Percentiles rank a stretch among this genome's conserved stretches.
Conservation (phyloP, 208 protist species). For the Leishmania arabica region DNA sequence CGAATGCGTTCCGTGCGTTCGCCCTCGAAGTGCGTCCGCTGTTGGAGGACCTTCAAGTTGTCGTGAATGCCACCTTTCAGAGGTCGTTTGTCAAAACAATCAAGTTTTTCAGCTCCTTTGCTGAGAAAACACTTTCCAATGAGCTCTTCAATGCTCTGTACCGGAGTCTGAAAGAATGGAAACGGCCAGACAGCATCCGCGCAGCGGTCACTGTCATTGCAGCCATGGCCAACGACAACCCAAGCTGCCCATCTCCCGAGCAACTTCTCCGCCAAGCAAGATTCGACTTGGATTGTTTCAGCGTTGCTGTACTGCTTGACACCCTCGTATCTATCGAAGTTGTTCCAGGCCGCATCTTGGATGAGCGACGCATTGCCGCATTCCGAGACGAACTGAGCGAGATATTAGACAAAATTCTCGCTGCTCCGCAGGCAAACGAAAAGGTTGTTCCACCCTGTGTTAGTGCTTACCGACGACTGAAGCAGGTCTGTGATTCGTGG, state of each 20-base stretch:
- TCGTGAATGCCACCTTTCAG: constrained; percentile 41
- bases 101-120: constrained; percentile 11
- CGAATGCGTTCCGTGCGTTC: constrained; percentile 51
- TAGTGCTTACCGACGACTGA: constrained; percentile 21
- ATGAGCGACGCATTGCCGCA: neutral
- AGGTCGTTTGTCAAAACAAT: constrained; percentile 30
- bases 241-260: constrained; percentile 3
- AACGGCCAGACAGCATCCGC: constrained; percentile 19
- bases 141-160: constrained; percentile 28
- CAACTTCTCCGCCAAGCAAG: constrained; percentile 15
- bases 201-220: constrained; percentile 12
- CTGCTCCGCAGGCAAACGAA: neutral
- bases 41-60: constrained; percentile 25
- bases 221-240: neutral
- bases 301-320: constrained; percentile 22
- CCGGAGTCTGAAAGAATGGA: constrained; percentile 21
- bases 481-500: neutral
- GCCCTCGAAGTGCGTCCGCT: constrained; percentile 35
- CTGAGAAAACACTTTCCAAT: constrained; percentile 22
- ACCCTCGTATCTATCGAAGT: constrained; percentile 3
- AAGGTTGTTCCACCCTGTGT: constrained; percentile 23
- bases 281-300: constrained; percentile 10
- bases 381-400: constrained; percentile 14
- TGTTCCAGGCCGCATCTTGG: neutral
- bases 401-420: neutral